Evolutionary conservation across 179 eudicot genomes (phyloP).

Genomic region (Actinidia polygama): DNA sequence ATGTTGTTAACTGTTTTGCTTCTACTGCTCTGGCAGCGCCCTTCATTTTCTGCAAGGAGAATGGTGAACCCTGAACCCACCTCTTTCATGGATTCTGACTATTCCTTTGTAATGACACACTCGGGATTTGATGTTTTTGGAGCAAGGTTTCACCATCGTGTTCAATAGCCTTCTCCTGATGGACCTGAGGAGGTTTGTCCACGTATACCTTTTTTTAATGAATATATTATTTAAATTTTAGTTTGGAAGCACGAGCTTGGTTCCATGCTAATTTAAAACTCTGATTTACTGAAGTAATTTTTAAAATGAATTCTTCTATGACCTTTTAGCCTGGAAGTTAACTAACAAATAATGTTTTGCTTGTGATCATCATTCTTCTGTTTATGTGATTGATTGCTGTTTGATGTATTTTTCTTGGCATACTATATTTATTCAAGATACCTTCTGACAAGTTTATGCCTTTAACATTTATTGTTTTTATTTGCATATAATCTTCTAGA

Average conservation of each 20-base stretch:
- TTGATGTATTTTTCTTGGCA: not conserved
- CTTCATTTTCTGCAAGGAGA: conserved; percentile 63
- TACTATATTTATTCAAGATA: not conserved
- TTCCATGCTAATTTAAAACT: not conserved
- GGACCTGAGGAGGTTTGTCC: conserved; percentile 80
- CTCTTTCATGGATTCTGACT: conserved; percentile 52
- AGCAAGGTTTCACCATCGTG: conserved; percentile 73
- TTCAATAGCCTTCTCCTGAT: conserved; percentile 73
- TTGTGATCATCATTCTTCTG: not conserved
- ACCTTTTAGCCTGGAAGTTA: not conserved
- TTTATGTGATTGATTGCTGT: not conserved
- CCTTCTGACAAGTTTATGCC: not conserved
- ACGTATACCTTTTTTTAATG: not conserved
- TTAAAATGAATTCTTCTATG: not conserved
- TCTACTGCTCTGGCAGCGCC: conserved; percentile 52
- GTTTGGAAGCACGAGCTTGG: not conserved
- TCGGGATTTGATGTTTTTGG: conserved; percentile 63
- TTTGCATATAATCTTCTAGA: not conserved
- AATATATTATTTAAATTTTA: not conserved
- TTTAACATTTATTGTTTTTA: not conserved
- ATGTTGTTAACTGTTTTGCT: conserved; percentile 7
- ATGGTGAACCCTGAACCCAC: conserved; percentile 62
- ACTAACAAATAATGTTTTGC: not conserved
- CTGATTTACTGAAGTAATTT: not conserved
- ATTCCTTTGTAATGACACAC: conserved; percentile 45